phyloP scores from a whole-genome alignment of 2,329 filamentous ascomycete genomes.

The Pleoardoris graminearum region DNA sequence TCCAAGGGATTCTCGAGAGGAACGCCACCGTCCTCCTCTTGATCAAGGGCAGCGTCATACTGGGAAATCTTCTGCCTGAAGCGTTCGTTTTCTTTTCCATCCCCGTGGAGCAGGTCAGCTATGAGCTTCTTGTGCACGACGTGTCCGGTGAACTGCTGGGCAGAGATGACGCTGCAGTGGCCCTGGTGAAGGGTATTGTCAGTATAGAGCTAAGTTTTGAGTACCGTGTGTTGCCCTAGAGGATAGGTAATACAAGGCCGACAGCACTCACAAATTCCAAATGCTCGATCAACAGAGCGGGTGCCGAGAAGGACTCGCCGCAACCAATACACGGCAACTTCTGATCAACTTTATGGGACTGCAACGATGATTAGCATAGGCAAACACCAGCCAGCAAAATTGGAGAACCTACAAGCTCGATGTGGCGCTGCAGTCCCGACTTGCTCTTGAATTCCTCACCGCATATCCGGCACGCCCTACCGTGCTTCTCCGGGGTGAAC shows the following conservation, averaged over 20 bases:
- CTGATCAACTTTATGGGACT: constrained; percentile 57
- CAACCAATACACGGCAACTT: constrained; percentile 60
- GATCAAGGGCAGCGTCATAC: constrained; percentile 30
- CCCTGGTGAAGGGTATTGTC: constrained; percentile 23
- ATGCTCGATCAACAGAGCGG: constrained; percentile 56
- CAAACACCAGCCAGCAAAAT: neutral
- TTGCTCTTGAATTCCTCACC: constrained; percentile 59
- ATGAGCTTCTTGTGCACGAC: constrained; percentile 57
- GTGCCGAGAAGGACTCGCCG: constrained; percentile 51
- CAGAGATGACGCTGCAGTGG: constrained; percentile 51
- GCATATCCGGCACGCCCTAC: constrained; percentile 61
- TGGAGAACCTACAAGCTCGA: constrained; percentile 50
- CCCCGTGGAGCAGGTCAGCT: constrained; percentile 36
- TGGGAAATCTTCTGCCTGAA: constrained; percentile 38
- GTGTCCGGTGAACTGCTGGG: constrained; percentile 51
- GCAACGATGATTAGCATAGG: neutral
- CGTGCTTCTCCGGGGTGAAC: constrained; percentile 41
- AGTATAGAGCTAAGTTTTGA: too few relatives aligned
- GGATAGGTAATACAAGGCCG: too few relatives aligned
- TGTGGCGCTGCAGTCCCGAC: constrained; percentile 56
- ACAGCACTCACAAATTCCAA: constrained; percentile 53
- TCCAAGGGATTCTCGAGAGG: constrained; percentile 13
- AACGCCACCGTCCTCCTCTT: constrained; percentile 35
- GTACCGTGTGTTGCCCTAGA: too few relatives aligned
- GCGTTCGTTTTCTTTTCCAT: constrained; percentile 18